Percentiles rank a stretch among this genome's conserved stretches.
Evolutionary conservation across 805 yeast species (phyloP).

Genomic region (Ogataea methanolica): DNA sequence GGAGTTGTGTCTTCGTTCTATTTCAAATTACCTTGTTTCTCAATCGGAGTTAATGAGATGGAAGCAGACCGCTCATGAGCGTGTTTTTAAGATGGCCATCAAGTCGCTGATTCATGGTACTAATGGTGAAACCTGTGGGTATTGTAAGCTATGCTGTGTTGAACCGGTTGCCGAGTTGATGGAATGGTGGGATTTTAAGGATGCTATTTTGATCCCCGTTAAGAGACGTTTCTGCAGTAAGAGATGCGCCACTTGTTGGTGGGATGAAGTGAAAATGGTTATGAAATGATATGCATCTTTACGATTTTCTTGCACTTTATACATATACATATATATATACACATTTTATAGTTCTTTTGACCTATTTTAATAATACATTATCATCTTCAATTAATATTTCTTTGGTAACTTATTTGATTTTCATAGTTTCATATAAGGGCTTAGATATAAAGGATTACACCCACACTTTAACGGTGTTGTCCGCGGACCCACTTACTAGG

Average conservation of each 20-base stretch:
- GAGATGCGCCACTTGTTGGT: conserved; percentile 37
- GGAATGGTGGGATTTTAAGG: conserved; percentile 66
- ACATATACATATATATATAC: not conserved
- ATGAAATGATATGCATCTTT: not conserved
- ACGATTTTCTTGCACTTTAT: not conserved
- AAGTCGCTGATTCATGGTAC: conserved; percentile 50
- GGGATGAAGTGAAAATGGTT: conserved; percentile 8
- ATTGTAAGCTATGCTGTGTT: conserved; percentile 43
- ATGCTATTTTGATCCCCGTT: conserved; percentile 46
- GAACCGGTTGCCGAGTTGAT: conserved; percentile 55
- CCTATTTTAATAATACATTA: not conserved
- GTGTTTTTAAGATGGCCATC: conserved; percentile 42
- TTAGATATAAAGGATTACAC: conserved; percentile 4
- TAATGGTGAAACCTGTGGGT: conserved; percentile 48
- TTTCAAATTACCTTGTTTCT: conserved; percentile 50
- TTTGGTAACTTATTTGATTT: not conserved
- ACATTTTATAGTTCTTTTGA: not conserved
- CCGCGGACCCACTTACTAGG: conserved; percentile 61
- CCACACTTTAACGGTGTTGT: conserved; percentile 55
- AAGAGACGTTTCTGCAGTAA: conserved; percentile 51
- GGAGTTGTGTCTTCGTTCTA: conserved; percentile 42
- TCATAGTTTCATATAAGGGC: not conserved
- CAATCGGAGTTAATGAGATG: conserved; percentile 50
- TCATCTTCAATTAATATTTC: not conserved
- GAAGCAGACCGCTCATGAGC: conserved; percentile 43